These are phyloP conservation scores for Cicer judaicum DNA, from an alignment of 306 rosid genomes.

Conservation along the genomic window DNA sequence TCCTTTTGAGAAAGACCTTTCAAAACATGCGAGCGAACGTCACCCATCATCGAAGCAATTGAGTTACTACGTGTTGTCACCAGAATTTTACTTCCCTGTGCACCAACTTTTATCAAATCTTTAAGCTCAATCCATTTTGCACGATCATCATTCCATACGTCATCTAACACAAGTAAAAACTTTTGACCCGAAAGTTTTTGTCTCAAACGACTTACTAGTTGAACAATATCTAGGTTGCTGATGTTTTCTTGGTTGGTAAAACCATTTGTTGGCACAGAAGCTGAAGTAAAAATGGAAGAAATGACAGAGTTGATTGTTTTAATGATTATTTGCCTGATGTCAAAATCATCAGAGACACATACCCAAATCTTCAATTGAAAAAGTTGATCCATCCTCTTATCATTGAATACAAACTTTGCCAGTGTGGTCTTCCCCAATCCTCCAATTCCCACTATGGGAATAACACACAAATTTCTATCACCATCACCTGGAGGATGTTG, in stretches of 20 bases:
- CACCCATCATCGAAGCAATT: background rate
- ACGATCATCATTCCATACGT: background rate
- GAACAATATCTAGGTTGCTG: background rate
- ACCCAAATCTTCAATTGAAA: conserved; percentile 17
- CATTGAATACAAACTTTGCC: conserved; percentile 23
- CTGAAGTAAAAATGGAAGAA: background rate
- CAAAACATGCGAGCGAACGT: background rate
- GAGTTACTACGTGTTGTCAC: background rate
- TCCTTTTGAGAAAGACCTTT: background rate
- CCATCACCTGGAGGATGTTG: background rate
- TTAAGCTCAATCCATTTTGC: background rate
- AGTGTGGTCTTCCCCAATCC: conserved; percentile 42
- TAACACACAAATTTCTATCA: background rate
- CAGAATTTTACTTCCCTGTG: background rate
- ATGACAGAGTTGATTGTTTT: background rate
- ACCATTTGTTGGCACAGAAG: background rate
- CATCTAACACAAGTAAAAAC: conserved; percentile 5
- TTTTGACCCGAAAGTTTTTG: background rate
- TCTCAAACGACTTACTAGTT: background rate
- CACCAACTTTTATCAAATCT: background rate
- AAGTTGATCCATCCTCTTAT: background rate
- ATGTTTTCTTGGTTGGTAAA: background rate
- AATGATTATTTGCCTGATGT: background rate
- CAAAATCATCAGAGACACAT: background rate
- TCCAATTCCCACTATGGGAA: conserved; percentile 40